Conservation (phyloP, 495 filamentous ascomycete genomes). For the Lasiosphaeria ovina region DNA sequence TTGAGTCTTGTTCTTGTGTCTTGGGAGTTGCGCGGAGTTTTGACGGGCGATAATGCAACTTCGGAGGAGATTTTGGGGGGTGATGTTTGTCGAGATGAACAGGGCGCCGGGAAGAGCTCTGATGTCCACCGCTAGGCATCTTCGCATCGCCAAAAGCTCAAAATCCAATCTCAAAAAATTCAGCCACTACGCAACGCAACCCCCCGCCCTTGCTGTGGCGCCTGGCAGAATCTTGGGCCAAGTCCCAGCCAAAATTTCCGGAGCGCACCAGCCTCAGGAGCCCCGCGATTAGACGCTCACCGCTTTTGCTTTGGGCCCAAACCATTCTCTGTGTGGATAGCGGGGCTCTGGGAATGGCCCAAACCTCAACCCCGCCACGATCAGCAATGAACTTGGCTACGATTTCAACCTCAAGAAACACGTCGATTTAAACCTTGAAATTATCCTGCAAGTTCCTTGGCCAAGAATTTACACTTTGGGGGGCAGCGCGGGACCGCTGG, state of each 20-base stretch:
- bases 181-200: conserved; percentile 12
- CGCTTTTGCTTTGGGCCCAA: conserved; percentile 4
- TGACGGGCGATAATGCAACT: conserved; percentile 12
- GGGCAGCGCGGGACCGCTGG: no score
- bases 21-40: conserved; percentile 7
- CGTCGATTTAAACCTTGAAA: no score
- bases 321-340: conserved; percentile 1
- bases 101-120: conserved; percentile 18
- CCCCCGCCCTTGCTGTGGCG: conserved; percentile 14
- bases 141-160: conserved; percentile 25
- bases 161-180: conserved; percentile 34
- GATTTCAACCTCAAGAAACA: neutral
- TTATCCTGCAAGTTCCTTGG: no score
- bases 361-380: conserved; percentile 17
- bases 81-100: conserved; percentile 6
- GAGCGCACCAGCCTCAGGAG: neutral
- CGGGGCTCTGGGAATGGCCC: conserved; percentile 7
- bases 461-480: no score
- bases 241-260: neutral
- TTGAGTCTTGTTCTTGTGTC: conserved; percentile 26
- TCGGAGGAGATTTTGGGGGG: conserved; percentile 8
- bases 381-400: neutral
- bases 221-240: conserved; percentile 32
- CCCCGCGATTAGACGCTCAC: conserved; percentile 17
- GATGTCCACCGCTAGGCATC: conserved; percentile 23